Base-by-base conservation (phyloP, 1,284 basidiomycete species). In the Trametes polyzona region DNA sequence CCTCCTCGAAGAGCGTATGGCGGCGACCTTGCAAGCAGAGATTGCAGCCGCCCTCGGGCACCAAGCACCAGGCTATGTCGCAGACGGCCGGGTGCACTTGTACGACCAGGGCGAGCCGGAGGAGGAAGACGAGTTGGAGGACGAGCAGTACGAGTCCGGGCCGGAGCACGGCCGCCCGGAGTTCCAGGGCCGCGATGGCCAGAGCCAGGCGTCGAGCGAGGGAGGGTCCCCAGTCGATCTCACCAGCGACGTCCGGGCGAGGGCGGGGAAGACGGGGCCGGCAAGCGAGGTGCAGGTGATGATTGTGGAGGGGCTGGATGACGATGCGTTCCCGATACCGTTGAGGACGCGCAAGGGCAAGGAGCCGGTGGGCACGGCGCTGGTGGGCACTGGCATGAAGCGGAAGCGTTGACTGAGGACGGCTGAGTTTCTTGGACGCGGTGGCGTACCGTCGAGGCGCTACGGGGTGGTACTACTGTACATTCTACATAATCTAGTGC, bases 11-110 rank as follows among this genome's bases (percentile, higher is more conserved):
- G 78, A 79, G 19, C 81, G 81, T 16, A 83, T 89, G 6, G 85
- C 86, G 12, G 63, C 66, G 23, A 86, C 81, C 52, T 86, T 90
- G 59, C 87, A 86, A 58, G 86, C 84, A 14, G 88, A 88, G 68
- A 84, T 92, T 56, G 87, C 86, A 4, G 86, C 87, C 16, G 87
- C 86, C 0, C 84, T 91, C 58, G 87, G 86, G 3, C 83, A 90
- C 61, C 53, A 59, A 17, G 23, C 19, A 5, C 46, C 32, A 17
- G 47, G 42, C 16, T 48, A 47, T 9, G 26, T 23, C 11, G 44
- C 46, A 26, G 46, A 32, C 41, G 48, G 35, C 14, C 47, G 30
- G 9, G 37, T 37, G 55, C 24, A 37, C 37, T 24, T 47, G 47
- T 58, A 58, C 33, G 58, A 57, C 36, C 55, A 57, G 27, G 42